Conservation (phyloP, 305 asterid genomes). For the Fraxinus paxiana region DNA sequence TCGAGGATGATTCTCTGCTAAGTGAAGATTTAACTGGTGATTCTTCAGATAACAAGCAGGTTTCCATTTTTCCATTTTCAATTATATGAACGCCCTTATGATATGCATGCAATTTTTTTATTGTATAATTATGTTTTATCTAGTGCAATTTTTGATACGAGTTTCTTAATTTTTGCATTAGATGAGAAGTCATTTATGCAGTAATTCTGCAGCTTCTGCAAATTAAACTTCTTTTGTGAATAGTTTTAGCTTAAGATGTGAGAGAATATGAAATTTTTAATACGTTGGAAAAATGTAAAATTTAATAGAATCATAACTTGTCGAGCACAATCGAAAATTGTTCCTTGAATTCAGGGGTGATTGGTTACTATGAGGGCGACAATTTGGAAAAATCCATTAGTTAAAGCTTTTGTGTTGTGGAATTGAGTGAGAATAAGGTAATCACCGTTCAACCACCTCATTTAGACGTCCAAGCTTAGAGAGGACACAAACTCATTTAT, state of each 20-base stretch:
- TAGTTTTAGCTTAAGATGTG: not conserved
- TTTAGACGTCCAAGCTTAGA: not conserved
- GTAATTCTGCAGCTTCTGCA: not conserved
- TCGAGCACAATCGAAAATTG: not conserved
- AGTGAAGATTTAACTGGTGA: slow-evolving; percentile 20
- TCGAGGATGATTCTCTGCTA: slow-evolving; percentile 24
- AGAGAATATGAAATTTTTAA: not conserved
- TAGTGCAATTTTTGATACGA: not conserved
- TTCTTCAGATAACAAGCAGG: slow-evolving; percentile 13
- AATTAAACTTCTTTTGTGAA: not conserved
- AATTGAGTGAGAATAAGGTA: not conserved
- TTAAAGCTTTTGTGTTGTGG: not conserved
- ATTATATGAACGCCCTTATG: not conserved
- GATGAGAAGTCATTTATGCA: not conserved
- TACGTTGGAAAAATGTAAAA: not conserved
- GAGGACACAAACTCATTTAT: not conserved
- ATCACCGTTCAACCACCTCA: not conserved
- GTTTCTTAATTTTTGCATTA: not conserved
- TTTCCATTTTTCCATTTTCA: not conserved
- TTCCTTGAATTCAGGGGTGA: not conserved
- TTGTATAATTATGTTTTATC: not conserved
- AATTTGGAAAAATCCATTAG: not conserved
- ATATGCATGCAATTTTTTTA: not conserved
- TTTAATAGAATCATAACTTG: not conserved
- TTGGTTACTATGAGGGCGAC: not conserved